Evolutionary conservation across 495 filamentous ascomycete genomes (phyloP), one percentile per base, ranked within the genome.

Genomic region (Hypoxylon fragiforme): DNA sequence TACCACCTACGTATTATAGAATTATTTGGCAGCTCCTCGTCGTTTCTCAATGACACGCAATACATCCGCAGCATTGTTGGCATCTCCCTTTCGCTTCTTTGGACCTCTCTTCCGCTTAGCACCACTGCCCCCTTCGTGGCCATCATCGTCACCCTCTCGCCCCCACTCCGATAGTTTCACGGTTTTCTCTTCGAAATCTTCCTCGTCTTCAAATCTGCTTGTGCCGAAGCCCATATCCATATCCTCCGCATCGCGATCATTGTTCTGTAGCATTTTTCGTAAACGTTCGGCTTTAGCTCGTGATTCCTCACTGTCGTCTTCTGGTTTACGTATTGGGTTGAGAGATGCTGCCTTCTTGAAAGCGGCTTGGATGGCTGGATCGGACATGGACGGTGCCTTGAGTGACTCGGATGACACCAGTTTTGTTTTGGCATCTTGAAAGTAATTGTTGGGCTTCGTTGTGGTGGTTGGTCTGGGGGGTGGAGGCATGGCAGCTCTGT

Each of bases 171-270:
- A 84, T 30, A 94, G 69, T 64, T 88, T 84, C 35, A 90, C 75
- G 54, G 75, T 82, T 47, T 77, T 74, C 26, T 78, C 84, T 9
- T 70, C 72, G 18, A 70, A 43, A 40, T 95, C 91, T 31, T 87
- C 90, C 32, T 85, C 87, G 61, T 95, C 91, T 38, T 86, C 90
- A 50, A 86, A 81, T 16, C 91, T 81, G 57, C 86, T 91, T 12
- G 86, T 86, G 5, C 95, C 94, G 65, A 98, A 97, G 24, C 91
- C 94, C 70, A 96, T 77, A 61, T 98, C 94, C 74, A 98, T 81
- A 71, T 98, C 94, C 35, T 91, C 89, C 8, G 89, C 84, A 71
- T 98, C 94, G 35, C 92, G 81, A 54, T 88, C 87, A 35, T 85
- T 81, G 36, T 84, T 80, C 57, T 89, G 81, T 7, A 96, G 72